Evolutionary conservation across 441 rosid genomes (phyloP).

Genomic region (Eutrema salsugineum): DNA sequence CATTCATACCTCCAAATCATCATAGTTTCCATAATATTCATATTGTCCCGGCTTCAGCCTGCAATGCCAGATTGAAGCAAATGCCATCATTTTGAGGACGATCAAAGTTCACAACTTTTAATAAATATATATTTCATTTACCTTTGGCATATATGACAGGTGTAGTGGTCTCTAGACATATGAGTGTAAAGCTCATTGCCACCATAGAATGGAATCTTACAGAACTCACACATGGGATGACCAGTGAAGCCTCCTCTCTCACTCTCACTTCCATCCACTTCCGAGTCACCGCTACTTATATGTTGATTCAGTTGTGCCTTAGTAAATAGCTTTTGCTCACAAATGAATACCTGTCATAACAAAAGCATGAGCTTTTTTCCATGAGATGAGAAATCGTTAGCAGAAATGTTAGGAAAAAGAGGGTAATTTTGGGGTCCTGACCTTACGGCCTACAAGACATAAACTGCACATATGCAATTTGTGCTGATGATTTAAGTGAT

Average conservation of each 20-base stretch:
- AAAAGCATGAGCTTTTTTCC: neutral
- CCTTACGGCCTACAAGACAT: slow-evolving; percentile 90
- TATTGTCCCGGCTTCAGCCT: slow-evolving; percentile 83
- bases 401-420: neutral
- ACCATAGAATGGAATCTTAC: slow-evolving; percentile 69
- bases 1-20: slow-evolving; percentile 64
- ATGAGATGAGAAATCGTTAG: neutral
- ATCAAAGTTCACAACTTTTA: neutral
- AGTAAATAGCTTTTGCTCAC: slow-evolving; percentile 78
- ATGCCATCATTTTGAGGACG: neutral
- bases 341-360: slow-evolving; percentile 61
- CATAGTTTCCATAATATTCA: slow-evolving; percentile 77
- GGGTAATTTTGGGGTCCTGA: slow-evolving; percentile 5
- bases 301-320: slow-evolving; percentile 75
- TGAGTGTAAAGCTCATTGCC: slow-evolving; percentile 81
- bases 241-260: slow-evolving; percentile 91
- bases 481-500: slow-evolving; percentile 73
- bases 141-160: slow-evolving; percentile 92
- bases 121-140: neutral
- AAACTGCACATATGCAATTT: slow-evolving; percentile 71
- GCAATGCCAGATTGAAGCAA: slow-evolving; percentile 24
- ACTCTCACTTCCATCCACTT: slow-evolving; percentile 84
- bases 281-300: slow-evolving; percentile 71
- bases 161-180: slow-evolving; percentile 82
- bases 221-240: slow-evolving; percentile 84